Conservation (phyloP, 371 early-diverging fungal species). For the Mucor piriformis region DNA sequence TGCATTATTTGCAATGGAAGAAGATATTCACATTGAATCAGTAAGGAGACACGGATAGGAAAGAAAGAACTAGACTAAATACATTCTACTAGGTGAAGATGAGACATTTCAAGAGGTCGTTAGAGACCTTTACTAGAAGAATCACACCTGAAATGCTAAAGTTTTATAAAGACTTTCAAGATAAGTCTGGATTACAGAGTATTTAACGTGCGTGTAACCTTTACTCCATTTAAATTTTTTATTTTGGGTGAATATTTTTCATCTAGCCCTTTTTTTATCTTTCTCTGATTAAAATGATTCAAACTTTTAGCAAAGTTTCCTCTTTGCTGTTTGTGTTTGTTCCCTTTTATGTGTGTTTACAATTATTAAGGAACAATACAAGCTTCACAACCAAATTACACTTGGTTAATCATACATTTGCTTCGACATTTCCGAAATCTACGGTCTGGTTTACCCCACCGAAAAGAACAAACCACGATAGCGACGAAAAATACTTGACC, state of each 20-base stretch:
- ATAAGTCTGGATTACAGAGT: slow-evolving; percentile 56
- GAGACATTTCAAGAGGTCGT: slow-evolving; percentile 73
- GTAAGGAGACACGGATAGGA: not conserved
- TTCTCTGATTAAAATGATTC: not conserved
- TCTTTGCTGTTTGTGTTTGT: slow-evolving; percentile 8
- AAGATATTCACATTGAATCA: slow-evolving; percentile 65
- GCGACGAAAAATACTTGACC: slow-evolving; percentile 53
- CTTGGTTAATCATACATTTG: slow-evolving; percentile 12
- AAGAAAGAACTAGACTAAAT: not conserved
- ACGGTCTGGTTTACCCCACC: not conserved
- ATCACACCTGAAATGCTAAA: slow-evolving; percentile 91
- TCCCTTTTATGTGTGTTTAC: slow-evolving; percentile 4
- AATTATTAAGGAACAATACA: not conserved
- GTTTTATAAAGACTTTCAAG: slow-evolving; percentile 81
- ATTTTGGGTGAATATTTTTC: too few species aligned
- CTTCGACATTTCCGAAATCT: not conserved
- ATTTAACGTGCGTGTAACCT: slow-evolving; percentile 21
- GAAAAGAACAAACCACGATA: not conserved
- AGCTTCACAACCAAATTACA: not conserved
- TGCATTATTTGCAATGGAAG: slow-evolving; percentile 90
- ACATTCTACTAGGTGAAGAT: slow-evolving; percentile 45
- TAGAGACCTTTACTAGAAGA: slow-evolving; percentile 65
- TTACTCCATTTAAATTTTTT: too few species aligned
- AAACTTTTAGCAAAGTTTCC: slow-evolving; percentile 4
- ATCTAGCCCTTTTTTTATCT: not conserved